Base-by-base conservation (phyloP, 208 protist genomes). In the Leptomonas seymouri region DNA sequence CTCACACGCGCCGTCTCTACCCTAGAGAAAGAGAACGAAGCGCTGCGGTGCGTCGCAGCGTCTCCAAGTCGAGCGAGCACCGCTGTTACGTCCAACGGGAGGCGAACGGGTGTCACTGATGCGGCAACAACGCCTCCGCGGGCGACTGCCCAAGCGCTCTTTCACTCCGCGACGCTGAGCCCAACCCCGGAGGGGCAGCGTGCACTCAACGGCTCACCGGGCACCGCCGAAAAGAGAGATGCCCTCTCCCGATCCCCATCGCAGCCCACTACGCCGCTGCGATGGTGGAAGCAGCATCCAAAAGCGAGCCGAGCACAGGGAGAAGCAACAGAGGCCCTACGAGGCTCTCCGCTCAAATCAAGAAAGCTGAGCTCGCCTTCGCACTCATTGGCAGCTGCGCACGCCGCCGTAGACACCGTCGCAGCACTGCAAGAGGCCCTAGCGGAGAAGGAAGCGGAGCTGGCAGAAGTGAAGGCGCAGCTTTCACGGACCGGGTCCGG, bases 401-500 rank as follows among this genome's bases (percentile, higher is more conserved):
- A 67, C 36, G 74, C 68, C n/a, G 51, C 67, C 7, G 61, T 70
- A 11, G 63, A 61, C n/a, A 50, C 45, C 20, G 41, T 53, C 12
- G 48, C 16, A 1, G 46, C 58, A 16, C 64, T 76, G 36, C 62
- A 71, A 51, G 18, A 34, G 15, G 42, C 50, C 50, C 63, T 81
- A 12, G 34, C 25, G 4, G 53, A 57, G 16, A 74, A 72, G 48
- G 78, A 74, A 25, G 72, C 34, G 46, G 78, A 74, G 45, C 42
- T 75, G 50, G 66, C 44, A 15, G 42, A 41, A 0, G 44, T 76
- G 15, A 58, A 25, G 3, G 46, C 53, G 7, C 36, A 66, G 7
- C 56, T 64, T 0, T n/a, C 42, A 0, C 45, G 44, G 18, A 21
- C 36, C 28, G 53, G 58, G 14, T 6, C 21, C 65, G 30, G 14